Evolutionary conservation across 176 grass and related monocot genomes (phyloP).

Genomic region (Avena insularis): DNA sequence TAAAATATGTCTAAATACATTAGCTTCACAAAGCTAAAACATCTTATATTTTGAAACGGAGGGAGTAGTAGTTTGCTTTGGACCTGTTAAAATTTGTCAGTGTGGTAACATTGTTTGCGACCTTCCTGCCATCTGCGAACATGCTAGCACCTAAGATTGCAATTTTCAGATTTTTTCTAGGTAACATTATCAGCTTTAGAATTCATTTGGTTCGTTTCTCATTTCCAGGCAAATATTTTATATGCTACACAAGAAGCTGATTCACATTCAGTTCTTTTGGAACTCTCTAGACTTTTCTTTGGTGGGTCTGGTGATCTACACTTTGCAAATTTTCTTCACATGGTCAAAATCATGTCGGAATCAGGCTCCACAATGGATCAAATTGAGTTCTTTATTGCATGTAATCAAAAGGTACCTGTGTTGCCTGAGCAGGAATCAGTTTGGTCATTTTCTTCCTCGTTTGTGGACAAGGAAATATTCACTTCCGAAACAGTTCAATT

Average conservation of each 20-base stretch:
- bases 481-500: not conserved
- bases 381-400: slow-evolving; percentile 76
- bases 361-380: slow-evolving; percentile 67
- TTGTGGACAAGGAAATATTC: slow-evolving; percentile 37
- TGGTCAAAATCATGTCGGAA: slow-evolving; percentile 82
- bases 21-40: too few relatives aligned
- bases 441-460: slow-evolving; percentile 68
- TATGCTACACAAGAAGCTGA: slow-evolving; percentile 65
- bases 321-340: slow-evolving; percentile 94
- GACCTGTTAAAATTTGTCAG: not conserved
- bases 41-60: too few relatives aligned
- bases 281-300: slow-evolving; percentile 90
- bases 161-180: not conserved
- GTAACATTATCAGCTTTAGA: not conserved
- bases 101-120: not conserved
- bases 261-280: slow-evolving; percentile 81
- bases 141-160: not conserved
- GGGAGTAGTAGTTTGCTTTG: not conserved
- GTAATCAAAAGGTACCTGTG: slow-evolving; percentile 76
- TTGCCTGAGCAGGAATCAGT: slow-evolving; percentile 68
- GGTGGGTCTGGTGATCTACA: slow-evolving; percentile 79
- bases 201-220: slow-evolving; percentile 35
- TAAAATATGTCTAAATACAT: too few relatives aligned
- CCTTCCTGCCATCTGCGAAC: slow-evolving; percentile 11
- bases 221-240: slow-evolving; percentile 78